These are phyloP conservation scores for Acorus gramineus DNA, from an alignment of 106 monocot genomes.

Conservation along the genomic window DNA sequence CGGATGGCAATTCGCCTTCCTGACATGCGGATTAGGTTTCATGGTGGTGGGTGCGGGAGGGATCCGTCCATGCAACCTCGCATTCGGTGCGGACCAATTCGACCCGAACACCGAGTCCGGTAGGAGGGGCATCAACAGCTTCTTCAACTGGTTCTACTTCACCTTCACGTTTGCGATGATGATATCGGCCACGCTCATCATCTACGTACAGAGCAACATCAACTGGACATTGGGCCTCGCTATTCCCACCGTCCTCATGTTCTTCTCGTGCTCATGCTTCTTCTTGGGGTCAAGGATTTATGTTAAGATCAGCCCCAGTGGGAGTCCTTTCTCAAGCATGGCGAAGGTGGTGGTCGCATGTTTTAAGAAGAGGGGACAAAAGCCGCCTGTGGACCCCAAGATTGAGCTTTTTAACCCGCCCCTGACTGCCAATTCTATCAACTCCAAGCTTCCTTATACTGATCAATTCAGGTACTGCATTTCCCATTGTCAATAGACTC, in stretches of 20 bases:
- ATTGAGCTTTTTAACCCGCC: conserved; percentile 24
- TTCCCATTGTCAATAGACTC: too few species aligned
- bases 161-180: conserved; percentile 63
- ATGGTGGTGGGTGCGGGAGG: conserved; percentile 71
- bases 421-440: conserved; percentile 19
- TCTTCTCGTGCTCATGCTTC: conserved; percentile 47
- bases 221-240: conserved; percentile 68
- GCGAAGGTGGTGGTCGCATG: conserved; percentile 30
- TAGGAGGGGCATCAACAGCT: conserved; percentile 65
- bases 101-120: conserved; percentile 55
- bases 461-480: conserved; percentile 46
- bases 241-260: conserved; percentile 61
- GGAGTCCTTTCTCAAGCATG: conserved; percentile 57
- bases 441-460: conserved; percentile 48
- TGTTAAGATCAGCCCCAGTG: conserved; percentile 53
- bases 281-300: conserved; percentile 53
- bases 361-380: conserved; percentile 10
- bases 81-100: conserved; percentile 92
- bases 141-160: conserved; percentile 98
- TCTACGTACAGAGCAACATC: conserved; percentile 70
- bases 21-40: conserved; percentile 34
- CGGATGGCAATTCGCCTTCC: conserved; percentile 21
- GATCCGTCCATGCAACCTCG: conserved; percentile 77
- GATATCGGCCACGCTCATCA: conserved; percentile 63
- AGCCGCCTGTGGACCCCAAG: background rate